phyloP scores from a whole-genome alignment of 257 asterid genomes.

The Solanum peruvianum region DNA sequence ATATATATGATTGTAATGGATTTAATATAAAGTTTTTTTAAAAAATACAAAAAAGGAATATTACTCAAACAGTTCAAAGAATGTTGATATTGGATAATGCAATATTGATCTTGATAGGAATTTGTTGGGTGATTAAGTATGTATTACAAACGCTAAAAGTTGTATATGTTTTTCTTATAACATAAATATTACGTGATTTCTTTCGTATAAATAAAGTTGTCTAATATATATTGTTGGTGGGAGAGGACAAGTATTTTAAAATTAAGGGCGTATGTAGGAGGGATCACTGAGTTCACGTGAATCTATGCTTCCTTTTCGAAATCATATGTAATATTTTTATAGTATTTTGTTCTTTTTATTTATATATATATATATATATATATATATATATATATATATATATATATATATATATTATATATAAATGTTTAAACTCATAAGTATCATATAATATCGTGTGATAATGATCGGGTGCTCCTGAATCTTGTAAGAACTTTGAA shows the following conservation, averaged over 20 bases:
- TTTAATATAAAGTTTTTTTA: too few species aligned
- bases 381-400: too few species aligned
- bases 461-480: neutral
- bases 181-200: neutral
- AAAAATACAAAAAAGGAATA: neutral
- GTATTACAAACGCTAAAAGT: neutral
- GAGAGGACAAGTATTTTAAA: neutral
- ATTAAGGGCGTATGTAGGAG: neutral
- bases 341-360: too few species aligned
- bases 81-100: neutral
- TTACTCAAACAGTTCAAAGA: neutral
- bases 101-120: neutral
- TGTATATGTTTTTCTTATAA: neutral
- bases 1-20: neutral
- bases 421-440: too few species aligned
- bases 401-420: too few species aligned
- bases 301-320: neutral
- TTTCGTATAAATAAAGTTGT: accelerated
- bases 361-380: too few species aligned
- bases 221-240: neutral
- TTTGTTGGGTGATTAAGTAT: neutral
- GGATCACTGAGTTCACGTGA: neutral
- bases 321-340: too few species aligned
- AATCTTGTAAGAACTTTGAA: too few species aligned
- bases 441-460: neutral